A percentile compares a stretch with the other conserved stretches of the same genome.
These are phyloP conservation scores for Linnemannia exigua DNA, from an alignment of 192 early-diverging fungal genomes.

Conservation along the genomic window DNA sequence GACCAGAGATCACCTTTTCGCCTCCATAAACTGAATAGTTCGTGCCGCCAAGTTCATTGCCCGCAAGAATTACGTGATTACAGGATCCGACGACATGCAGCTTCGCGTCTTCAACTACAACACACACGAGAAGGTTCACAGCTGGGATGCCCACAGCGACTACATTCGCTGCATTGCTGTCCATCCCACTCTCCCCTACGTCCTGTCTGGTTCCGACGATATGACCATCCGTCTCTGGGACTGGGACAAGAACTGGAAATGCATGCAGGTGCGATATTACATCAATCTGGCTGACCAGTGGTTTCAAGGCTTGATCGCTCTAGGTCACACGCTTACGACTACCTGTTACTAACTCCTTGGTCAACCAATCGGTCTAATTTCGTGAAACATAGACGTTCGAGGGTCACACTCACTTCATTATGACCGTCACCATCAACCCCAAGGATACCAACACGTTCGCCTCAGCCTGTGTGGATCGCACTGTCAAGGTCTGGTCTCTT, in stretches of 20 bases:
- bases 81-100: conserved; percentile 99
- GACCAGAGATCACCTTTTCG: neutral
- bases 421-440: conserved; percentile 97
- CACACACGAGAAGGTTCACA: conserved; percentile 97
- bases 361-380: neutral
- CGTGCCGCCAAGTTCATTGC: conserved; percentile 98
- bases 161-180: conserved; percentile 98
- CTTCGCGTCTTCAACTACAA: conserved; percentile 99
- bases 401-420: conserved; percentile 98
- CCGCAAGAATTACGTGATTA: conserved; percentile 97
- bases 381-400: conserved; percentile 81
- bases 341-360: neutral
- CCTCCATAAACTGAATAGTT: conserved; percentile 71
- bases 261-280: conserved; percentile 77
- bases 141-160: conserved; percentile 97
- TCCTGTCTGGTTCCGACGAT: conserved; percentile 97
- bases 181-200: conserved; percentile 93
- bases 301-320: neutral
- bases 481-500: conserved; percentile 98
- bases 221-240: conserved; percentile 99
- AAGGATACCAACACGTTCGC: conserved; percentile 99
- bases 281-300: neutral
- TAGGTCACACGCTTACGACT: neutral
- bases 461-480: conserved; percentile 96
- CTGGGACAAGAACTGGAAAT: conserved; percentile 99